phyloP scores from a whole-genome alignment of 139 green algal species.

The Axilococcus clingmanii region DNA sequence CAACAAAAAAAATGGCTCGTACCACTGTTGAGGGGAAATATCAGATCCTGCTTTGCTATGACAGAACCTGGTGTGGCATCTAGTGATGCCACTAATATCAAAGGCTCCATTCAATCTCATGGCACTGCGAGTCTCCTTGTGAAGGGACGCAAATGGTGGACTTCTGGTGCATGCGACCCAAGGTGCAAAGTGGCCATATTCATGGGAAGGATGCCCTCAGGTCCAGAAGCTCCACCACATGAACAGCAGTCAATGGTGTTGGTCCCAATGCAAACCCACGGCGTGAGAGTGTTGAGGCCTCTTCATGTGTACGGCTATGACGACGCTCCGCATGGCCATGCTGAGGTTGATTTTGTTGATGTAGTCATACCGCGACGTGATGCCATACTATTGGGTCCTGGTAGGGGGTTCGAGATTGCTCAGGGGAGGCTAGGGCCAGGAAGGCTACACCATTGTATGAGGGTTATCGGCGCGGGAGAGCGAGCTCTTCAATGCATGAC shows the following conservation, averaged over 20 bases:
- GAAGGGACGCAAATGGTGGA: constrained; percentile 96
- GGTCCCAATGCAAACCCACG: constrained; percentile 70
- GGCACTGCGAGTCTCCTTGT: constrained; percentile 37
- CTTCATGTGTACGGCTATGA: constrained; percentile 80
- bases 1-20: constrained; percentile 89
- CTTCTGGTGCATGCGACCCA: constrained; percentile 71
- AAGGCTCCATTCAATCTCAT: constrained; percentile 25
- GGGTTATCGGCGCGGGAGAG: constrained; percentile 79
- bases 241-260: constrained; percentile 91
- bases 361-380: constrained; percentile 56
- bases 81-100: constrained; percentile 96
- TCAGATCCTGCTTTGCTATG: constrained; percentile 95
- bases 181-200: constrained; percentile 82
- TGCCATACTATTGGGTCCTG: constrained; percentile 69
- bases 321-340: constrained; percentile 93
- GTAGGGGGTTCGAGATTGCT: constrained; percentile 97
- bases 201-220: constrained; percentile 82
- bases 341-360: constrained; percentile 74
- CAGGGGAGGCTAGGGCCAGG: constrained; percentile 91
- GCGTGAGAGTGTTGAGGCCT: constrained; percentile 50
- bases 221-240: constrained; percentile 41
- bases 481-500: constrained; percentile 60
- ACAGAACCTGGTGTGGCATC: constrained; percentile 94
- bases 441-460: constrained; percentile 99
- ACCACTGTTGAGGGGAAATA: constrained; percentile 80